Percentiles rank a stretch among this genome's conserved stretches.
These are phyloP conservation scores for Arxiozyma slooffiae DNA, from an alignment of 1,139 yeast genomes.

Conservation along the genomic window DNA sequence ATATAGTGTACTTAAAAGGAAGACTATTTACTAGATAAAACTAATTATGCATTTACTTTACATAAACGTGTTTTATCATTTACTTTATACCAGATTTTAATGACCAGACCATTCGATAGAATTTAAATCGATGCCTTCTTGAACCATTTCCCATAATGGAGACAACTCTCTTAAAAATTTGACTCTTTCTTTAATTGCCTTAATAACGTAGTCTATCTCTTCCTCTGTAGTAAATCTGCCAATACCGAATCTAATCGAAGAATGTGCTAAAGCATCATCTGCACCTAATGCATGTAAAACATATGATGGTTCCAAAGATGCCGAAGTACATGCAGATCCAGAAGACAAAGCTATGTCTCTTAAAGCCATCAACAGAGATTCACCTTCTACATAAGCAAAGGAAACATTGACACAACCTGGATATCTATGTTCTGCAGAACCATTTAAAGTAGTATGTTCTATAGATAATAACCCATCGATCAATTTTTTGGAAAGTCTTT, in stretches of 20 bases:
- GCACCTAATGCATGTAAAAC: slow-evolving; percentile 95
- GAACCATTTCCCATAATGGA: slow-evolving; percentile 99
- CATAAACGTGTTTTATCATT: background rate
- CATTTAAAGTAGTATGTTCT: slow-evolving; percentile 85
- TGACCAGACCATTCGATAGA: slow-evolving; percentile 98
- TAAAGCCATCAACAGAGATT: slow-evolving; percentile 91
- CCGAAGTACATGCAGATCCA: slow-evolving; percentile 99
- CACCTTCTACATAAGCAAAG: slow-evolving; percentile 97
- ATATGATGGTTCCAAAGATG: slow-evolving; percentile 93
- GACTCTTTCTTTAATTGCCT: slow-evolving; percentile 82
- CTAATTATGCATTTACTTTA: background rate
- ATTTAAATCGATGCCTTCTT: slow-evolving; percentile 90
- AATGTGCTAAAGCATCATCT: slow-evolving; percentile 96
- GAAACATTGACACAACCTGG: slow-evolving; percentile 95
- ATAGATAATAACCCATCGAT: slow-evolving; percentile 63
- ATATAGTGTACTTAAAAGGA: background rate
- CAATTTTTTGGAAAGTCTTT: slow-evolving; percentile 60
- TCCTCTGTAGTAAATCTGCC: slow-evolving; percentile 96
- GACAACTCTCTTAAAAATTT: slow-evolving; percentile 84
- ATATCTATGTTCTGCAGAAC: slow-evolving; percentile 63
- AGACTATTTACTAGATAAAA: background rate
- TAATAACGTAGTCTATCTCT: slow-evolving; percentile 85
- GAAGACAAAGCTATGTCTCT: slow-evolving; percentile 93
- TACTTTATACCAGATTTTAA: slow-evolving; percentile 25
- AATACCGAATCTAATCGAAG: slow-evolving; percentile 91